Conservation (phyloP, 495 filamentous ascomycete genomes). For the Annulohypoxylon maeteangense region DNA sequence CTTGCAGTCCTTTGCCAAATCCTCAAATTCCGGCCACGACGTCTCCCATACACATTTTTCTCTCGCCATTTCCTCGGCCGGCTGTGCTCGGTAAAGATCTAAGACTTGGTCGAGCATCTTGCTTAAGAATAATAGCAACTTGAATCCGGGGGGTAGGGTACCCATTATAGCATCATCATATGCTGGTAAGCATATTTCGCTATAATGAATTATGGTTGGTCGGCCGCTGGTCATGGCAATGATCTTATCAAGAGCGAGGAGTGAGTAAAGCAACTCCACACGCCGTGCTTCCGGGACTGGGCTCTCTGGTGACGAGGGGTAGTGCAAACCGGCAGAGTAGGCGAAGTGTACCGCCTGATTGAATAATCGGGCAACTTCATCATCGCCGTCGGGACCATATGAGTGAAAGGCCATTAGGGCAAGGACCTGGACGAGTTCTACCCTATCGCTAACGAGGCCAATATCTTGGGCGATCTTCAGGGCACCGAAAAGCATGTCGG, state of each 20-base stretch:
- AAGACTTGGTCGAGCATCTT: conserved; percentile 67
- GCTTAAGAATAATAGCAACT: conserved; percentile 39
- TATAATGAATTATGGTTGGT: conserved; percentile 65
- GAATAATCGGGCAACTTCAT: conserved; percentile 35
- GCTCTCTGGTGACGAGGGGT: conserved; percentile 41
- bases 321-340: conserved; percentile 67
- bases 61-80: conserved; percentile 45
- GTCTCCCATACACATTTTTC: conserved; percentile 58
- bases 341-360: conserved; percentile 56
- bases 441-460: conserved; percentile 44
- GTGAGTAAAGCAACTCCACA: conserved; percentile 63
- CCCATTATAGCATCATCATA: conserved; percentile 54
- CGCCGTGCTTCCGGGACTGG: conserved; percentile 28
- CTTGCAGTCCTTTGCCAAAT: conserved; percentile 52
- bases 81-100: conserved; percentile 63
- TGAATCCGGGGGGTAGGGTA: conserved; percentile 33
- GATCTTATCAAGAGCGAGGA: conserved; percentile 70
- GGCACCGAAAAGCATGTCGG: conserved; percentile 42
- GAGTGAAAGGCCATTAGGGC: conserved; percentile 45
- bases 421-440: conserved; percentile 47
- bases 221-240: conserved; percentile 67
- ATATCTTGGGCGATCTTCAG: conserved; percentile 47
- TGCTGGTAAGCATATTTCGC: conserved; percentile 60
- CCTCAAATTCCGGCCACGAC: conserved; percentile 67
- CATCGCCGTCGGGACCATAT: conserved; percentile 45